These are phyloP conservation scores for Septoria petroselini DNA, from an alignment of 2,329 filamentous ascomycete species.

Conservation along the genomic window DNA sequence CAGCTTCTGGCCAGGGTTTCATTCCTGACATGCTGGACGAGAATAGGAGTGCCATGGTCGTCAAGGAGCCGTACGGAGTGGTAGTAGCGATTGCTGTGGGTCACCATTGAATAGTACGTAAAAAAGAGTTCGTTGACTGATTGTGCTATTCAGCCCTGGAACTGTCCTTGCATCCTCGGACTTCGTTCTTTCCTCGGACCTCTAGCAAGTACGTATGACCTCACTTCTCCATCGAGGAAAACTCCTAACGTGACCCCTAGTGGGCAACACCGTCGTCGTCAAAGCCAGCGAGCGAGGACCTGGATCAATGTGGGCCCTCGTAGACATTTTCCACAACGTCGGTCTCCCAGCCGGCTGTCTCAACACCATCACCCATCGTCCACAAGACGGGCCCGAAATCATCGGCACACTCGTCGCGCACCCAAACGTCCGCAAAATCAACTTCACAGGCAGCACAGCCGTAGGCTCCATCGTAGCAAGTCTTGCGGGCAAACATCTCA, in stretches of 20 bases:
- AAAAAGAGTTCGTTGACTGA: background rate
- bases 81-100: slow-evolving; percentile 59
- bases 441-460: slow-evolving; percentile 70
- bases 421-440: slow-evolving; percentile 66
- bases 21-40: slow-evolving; percentile 48
- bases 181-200: slow-evolving; percentile 53
- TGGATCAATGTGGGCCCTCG: slow-evolving; percentile 57
- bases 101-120: too few species aligned
- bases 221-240: background rate
- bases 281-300: slow-evolving; percentile 68
- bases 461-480: slow-evolving; percentile 68
- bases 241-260: slow-evolving; percentile 31
- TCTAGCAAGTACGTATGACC: slow-evolving; percentile 44
- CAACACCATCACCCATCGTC: slow-evolving; percentile 63
- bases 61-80: slow-evolving; percentile 74
- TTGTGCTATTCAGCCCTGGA: slow-evolving; percentile 59
- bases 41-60: slow-evolving; percentile 55
- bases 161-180: slow-evolving; percentile 52
- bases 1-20: slow-evolving; percentile 48
- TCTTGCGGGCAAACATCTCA: slow-evolving; percentile 67
- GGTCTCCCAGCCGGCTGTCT: slow-evolving; percentile 71
- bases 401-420: slow-evolving; percentile 65
- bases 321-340: slow-evolving; percentile 62
- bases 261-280: slow-evolving; percentile 69
- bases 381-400: slow-evolving; percentile 60